These are phyloP conservation scores for Iris macrosiphon DNA, from an alignment of 106 monocot species.

Conservation along the genomic window DNA sequence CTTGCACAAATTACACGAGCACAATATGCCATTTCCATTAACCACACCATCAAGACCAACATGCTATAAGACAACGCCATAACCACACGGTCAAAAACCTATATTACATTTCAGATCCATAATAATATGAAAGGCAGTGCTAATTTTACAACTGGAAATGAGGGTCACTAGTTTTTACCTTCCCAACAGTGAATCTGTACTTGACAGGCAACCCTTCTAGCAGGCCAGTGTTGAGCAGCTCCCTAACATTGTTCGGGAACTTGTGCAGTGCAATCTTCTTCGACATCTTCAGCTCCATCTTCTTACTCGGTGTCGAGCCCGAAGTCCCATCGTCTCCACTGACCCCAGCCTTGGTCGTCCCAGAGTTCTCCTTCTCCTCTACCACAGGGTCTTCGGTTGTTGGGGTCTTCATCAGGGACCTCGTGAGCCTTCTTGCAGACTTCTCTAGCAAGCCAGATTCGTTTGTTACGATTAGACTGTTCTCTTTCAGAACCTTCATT, in stretches of 20 bases:
- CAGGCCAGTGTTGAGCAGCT: slow-evolving; percentile 72
- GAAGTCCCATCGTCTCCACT: slow-evolving; percentile 5
- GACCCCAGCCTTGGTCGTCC: slow-evolving; percentile 12
- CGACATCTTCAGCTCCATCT: slow-evolving; percentile 80
- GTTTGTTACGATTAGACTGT: not conserved
- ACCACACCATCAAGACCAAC: slow-evolving; percentile 62
- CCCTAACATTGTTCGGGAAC: slow-evolving; percentile 57
- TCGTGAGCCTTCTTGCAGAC: slow-evolving; percentile 26
- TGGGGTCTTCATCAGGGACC: slow-evolving; percentile 30
- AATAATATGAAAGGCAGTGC: too few species aligned
- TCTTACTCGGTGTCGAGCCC: slow-evolving; percentile 12
- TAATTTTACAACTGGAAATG: too few species aligned
- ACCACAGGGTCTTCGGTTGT: not conserved
- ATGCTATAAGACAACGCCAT: slow-evolving; percentile 17
- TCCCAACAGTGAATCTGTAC: slow-evolving; percentile 41
- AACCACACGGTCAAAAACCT: not conserved
- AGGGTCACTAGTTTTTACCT: too few species aligned
- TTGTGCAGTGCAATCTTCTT: slow-evolving; percentile 71
- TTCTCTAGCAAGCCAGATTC: not conserved
- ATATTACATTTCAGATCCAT: too few species aligned
- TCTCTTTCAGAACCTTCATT: not conserved
- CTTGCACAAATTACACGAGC: slow-evolving; percentile 74
- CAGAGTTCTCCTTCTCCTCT: slow-evolving; percentile 2
- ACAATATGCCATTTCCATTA: slow-evolving; percentile 56
- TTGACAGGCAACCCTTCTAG: slow-evolving; percentile 78